Conservation (phyloP, 495 filamentous ascomycete genomes). For the Thermochaetoides thermophila region DNA sequence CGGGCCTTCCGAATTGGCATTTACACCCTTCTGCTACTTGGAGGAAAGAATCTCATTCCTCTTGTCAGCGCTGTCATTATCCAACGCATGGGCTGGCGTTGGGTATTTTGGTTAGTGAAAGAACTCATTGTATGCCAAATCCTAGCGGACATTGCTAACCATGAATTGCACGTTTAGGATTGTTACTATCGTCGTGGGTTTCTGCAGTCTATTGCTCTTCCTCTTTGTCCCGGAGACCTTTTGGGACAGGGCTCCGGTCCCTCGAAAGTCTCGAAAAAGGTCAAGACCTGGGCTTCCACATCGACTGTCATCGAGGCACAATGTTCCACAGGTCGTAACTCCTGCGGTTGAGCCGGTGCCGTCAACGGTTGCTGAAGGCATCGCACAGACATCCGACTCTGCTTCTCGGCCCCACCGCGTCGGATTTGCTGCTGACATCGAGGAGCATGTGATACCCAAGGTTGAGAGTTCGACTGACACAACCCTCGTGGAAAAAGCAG, state of each 20-base stretch:
- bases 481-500: no score
- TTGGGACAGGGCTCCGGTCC: conserved; percentile 76
- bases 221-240: conserved; percentile 93
- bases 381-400: neutral
- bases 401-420: conserved; percentile 29
- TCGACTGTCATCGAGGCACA: conserved; percentile 21
- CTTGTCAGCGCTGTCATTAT: conserved; percentile 82
- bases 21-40: conserved; percentile 77
- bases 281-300: conserved; percentile 25
- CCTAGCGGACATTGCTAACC: neutral
- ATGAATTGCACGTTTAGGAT: conserved; percentile 37
- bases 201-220: conserved; percentile 60
- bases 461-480: neutral
- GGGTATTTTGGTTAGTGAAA: conserved; percentile 82
- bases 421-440: conserved; percentile 33
- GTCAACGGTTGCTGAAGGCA: neutral
- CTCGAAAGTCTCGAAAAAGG: conserved; percentile 25
- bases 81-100: conserved; percentile 64
- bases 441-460: neutral
- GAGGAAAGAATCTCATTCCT: conserved; percentile 87
- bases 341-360: no score
- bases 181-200: conserved; percentile 70
- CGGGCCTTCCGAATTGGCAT: conserved; percentile 90
- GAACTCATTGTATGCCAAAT: no score
- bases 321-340: neutral